Conservation (phyloP, 176 grass and related monocot genomes). For the Pharus latifolius region DNA sequence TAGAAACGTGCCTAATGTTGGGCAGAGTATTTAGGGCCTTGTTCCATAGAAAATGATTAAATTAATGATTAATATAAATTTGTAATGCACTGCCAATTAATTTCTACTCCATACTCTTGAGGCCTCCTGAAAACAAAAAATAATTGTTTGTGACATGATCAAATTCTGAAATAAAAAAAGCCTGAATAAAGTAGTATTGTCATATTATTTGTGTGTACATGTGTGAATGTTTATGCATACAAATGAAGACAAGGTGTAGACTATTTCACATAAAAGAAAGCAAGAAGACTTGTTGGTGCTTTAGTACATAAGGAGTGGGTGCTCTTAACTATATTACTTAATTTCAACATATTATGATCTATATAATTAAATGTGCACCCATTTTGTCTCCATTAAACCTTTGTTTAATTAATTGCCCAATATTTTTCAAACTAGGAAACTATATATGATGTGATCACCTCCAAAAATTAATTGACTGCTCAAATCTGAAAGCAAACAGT, state of each 20-base stretch:
- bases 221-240: not conserved
- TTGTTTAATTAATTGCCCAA: too few relatives aligned
- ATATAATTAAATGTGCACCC: not conserved
- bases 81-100: not conserved
- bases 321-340: not conserved
- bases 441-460: not conserved
- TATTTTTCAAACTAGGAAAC: not conserved
- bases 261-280: not conserved
- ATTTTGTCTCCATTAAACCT: not conserved
- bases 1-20: constrained; percentile 41
- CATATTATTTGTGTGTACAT: not conserved
- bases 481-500: not conserved
- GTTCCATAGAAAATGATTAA: constrained; percentile 12
- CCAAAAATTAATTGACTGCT: not conserved
- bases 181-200: not conserved
- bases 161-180: not conserved
- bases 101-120: too few relatives aligned
- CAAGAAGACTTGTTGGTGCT: not conserved
- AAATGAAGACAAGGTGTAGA: not conserved
- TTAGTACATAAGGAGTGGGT: constrained; percentile 3
- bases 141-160: too few relatives aligned
- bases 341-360: not conserved
- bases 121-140: too few relatives aligned
- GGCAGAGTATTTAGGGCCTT: constrained; percentile 41
- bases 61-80: too few relatives aligned